Evolutionary conservation across 345 rosid genomes (phyloP), one percentile per base, ranked within the genome.

Genomic region (Eucalyptus tenuipes): DNA sequence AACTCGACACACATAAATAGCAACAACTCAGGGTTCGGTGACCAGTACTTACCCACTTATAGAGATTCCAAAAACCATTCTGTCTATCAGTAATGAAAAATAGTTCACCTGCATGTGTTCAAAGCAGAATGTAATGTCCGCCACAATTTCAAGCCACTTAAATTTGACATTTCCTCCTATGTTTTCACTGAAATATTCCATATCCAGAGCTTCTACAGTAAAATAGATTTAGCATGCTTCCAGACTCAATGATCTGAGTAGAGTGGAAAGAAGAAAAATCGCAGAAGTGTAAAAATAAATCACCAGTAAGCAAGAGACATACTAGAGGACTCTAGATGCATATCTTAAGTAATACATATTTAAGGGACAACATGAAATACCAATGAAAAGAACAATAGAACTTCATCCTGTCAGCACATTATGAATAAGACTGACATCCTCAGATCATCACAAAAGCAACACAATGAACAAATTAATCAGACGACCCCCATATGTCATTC

Each of bases 11-110:
- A 27, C 45, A 71, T 37, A 45, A 71, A 10, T 37, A 6, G 25
- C 13, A 4, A 71, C 14, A 4, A 27, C 3, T 20, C 81, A 82
- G 37, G 24, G 61, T 49, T 31, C 68, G 87, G 86, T 89, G 25
- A 57, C 3, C 10, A 13, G 7, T 57, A 57, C 90, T 92, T 90
- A 96, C 99, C 99, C 99, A 97, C 94, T 95, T 95, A 92, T 96
- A 93, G 88, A 96, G 92, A 91, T 97, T 97, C 99, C 99, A 97
- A 91, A 95, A 96, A 90, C 99, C 98, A 86, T 89, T 94, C 89
- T 94, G 88, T 89, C 98, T 93, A 90, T 97, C 99, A 45, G 95
- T 93, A 86, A 95, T 91, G 87, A 97, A 97, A 90, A 94, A 96
- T 40, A 96, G 95, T 90, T 97, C 98, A 68, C 98, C 99, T 96